Base-by-base conservation (phyloP, 257 asterid genomes). In the Forsythia viridissima region DNA sequence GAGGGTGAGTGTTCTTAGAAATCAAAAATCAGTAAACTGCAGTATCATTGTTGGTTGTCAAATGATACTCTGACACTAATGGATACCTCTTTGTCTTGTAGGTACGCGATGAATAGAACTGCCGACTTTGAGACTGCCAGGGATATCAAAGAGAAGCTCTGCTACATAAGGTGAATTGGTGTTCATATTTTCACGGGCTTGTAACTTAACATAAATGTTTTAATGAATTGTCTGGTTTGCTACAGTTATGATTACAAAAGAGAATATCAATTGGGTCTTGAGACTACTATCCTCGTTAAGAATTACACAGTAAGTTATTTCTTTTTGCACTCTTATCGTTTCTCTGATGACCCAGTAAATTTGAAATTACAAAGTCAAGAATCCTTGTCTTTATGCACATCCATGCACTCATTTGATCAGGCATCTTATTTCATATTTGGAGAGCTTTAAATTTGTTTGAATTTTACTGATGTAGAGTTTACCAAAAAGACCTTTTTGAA, bases 231-330 rank as follows among this genome's bases (percentile, higher is more conserved):
- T 51, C 78, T 41, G 3, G 71, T 82, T 77, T 68, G 65, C 76
- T 72, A 52, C 89, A 95, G 99, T 83, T 93, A 93, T 83, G 97
- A 95, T 89, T 95, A 95, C 91, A 93, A 92, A 87, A 90, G 99
- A 88, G 99, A 95, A 86, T 93, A 93, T 87, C 99, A 95, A 85
- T 57, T 95, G 89, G 99, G 99, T 57, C 97, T 95, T 75, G 99
- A 95, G 87, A 95, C 98, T 30, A 95, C 97, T 63, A 95, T 91
- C 85, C 97, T 95, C 71, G 98, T 95, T 65, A 95, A 95, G 81
- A 93, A 92, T 82, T 95, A 95, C 84, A 95, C 99, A n/a, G 99
- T 95, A 82, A 88, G 99, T 84, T 73, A 78, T 76, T 67, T 52
- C 10, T 63, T 72, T 67, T 67, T 74, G 20, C 77, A 40, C 65